Conservation (phyloP, 2,329 filamentous ascomycete genomes). For the Penicillium sp. region DNA sequence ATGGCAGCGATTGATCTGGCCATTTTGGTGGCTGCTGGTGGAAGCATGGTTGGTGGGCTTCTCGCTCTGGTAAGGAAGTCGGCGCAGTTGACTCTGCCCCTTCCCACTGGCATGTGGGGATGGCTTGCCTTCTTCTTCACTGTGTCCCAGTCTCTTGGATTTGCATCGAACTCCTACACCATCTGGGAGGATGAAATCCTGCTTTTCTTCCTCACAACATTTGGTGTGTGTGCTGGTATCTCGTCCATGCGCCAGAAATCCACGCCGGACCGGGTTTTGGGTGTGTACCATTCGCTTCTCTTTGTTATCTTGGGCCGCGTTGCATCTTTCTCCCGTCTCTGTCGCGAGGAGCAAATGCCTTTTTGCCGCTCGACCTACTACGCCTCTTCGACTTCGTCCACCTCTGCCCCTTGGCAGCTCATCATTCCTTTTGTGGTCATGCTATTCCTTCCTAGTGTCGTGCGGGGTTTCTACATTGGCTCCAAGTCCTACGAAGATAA, state of each 20-base stretch:
- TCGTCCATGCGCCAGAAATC: constrained; percentile 73
- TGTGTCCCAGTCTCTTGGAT: constrained; percentile 84
- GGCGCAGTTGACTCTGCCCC: constrained; percentile 47
- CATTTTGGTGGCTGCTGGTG: constrained; percentile 43
- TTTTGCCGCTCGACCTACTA: constrained; percentile 96
- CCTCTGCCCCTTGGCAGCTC: constrained; percentile 88
- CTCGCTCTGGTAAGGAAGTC: constrained; percentile 42
- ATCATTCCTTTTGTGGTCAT: constrained; percentile 74
- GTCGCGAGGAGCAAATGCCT: constrained; percentile 97
- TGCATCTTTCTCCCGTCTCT: constrained; percentile 86
- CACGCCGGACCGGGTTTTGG: constrained; percentile 68
- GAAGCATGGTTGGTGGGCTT: constrained; percentile 47
- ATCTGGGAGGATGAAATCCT: constrained; percentile 98
- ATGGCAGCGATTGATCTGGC: constrained; percentile 33
- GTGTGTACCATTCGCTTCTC: constrained; percentile 78
- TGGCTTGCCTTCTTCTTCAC: constrained; percentile 81
- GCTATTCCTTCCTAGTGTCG: constrained; percentile 71
- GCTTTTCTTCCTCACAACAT: constrained; percentile 85
- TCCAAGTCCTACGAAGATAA: constrained; percentile 86
- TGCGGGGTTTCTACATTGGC: constrained; percentile 77
- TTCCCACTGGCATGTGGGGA: constrained; percentile 82
- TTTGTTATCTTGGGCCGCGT: constrained; percentile 78
- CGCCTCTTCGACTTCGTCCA: constrained; percentile 85
- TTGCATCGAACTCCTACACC: constrained; percentile 96
- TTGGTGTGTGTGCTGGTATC: constrained; percentile 72